Percentiles rank a stretch among this genome's conserved stretches.
Conservation (phyloP, 2,329 filamentous ascomycete genomes). For the Lachnellula hyalina region DNA sequence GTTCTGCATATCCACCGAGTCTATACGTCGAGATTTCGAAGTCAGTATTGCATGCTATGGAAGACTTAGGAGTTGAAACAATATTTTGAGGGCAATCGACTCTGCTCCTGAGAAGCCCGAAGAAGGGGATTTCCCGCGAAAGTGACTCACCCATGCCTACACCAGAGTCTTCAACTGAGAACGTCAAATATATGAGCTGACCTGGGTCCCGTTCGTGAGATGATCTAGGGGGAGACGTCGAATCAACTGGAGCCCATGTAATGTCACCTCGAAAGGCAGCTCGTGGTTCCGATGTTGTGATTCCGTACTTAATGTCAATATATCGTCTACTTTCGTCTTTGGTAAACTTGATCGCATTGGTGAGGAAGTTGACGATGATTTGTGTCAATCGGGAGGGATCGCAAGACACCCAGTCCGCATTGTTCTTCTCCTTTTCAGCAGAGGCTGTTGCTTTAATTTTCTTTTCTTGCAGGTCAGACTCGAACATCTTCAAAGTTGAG, state of each 20-base stretch:
- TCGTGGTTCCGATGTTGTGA: constrained; percentile 12
- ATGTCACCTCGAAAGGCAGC: constrained; percentile 2
- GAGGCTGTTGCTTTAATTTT: constrained; percentile 62
- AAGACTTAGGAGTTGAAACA: no score
- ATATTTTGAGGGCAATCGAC: no score
- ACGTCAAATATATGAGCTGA: constrained; percentile 59
- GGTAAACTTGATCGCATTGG: constrained; percentile 80
- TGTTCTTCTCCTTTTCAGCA: constrained; percentile 54
- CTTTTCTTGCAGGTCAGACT: constrained; percentile 65
- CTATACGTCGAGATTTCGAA: no score
- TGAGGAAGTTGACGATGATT: constrained; percentile 74
- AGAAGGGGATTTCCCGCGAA: no score
- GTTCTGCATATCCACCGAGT: constrained; percentile 38
- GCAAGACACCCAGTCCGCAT: constrained; percentile 60
- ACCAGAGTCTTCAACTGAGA: constrained; percentile 72
- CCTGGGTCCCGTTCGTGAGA: constrained; percentile 27
- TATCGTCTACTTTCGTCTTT: constrained; percentile 54
- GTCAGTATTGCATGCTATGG: no score
- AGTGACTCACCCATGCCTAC: constrained; percentile 52
- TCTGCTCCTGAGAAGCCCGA: no score
- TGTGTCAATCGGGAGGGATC: constrained; percentile 73
- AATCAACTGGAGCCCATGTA: constrained; percentile 13
- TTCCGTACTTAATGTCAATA: constrained; percentile 38
- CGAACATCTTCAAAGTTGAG: constrained; percentile 70
- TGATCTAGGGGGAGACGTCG: constrained; percentile 10